Conservation (phyloP, 1,284 basidiomycete species). For the Boletellus deceptivus region DNA sequence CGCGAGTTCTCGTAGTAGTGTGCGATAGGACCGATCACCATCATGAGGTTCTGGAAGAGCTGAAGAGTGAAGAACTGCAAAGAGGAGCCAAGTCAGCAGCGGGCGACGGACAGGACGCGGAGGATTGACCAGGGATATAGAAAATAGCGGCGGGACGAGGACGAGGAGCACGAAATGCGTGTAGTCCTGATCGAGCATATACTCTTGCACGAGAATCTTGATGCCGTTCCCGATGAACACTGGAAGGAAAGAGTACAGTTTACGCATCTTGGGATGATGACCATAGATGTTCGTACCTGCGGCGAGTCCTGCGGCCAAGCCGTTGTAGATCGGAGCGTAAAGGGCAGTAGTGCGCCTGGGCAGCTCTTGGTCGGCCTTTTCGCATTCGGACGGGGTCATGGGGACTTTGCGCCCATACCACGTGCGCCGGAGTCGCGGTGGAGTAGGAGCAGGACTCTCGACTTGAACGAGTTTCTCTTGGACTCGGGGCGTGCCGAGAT, state of each 20-base stretch:
- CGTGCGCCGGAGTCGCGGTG: constrained; percentile 29
- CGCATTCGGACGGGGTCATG: constrained; percentile 35
- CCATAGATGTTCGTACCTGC: constrained; percentile 46
- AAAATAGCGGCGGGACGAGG: constrained; percentile 68
- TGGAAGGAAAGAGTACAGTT: constrained; percentile 31
- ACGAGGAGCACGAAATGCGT: constrained; percentile 62
- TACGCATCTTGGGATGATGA: neutral
- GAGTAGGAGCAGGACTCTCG: constrained; percentile 8
- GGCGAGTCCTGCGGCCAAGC: constrained; percentile 64
- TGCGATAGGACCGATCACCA: constrained; percentile 68
- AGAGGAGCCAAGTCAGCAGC: neutral
- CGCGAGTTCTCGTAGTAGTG: constrained; percentile 73
- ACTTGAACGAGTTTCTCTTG: constrained; percentile 21
- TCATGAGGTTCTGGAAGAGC: constrained; percentile 59
- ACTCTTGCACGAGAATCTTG: constrained; percentile 61
- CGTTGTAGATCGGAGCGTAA: constrained; percentile 76
- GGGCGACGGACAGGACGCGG: neutral
- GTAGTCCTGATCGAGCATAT: constrained; percentile 61
- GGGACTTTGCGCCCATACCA: constrained; percentile 34
- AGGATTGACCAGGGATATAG: constrained; percentile 63
- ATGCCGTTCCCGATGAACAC: constrained; percentile 64
- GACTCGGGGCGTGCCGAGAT: constrained; percentile 3
- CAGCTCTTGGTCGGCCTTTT: constrained; percentile 47
- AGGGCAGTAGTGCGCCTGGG: constrained; percentile 55
- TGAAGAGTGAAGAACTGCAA: constrained; percentile 61